Base-by-base conservation (phyloP, 352 stramenopile genomes). In the Pythium diclinum region DNA sequence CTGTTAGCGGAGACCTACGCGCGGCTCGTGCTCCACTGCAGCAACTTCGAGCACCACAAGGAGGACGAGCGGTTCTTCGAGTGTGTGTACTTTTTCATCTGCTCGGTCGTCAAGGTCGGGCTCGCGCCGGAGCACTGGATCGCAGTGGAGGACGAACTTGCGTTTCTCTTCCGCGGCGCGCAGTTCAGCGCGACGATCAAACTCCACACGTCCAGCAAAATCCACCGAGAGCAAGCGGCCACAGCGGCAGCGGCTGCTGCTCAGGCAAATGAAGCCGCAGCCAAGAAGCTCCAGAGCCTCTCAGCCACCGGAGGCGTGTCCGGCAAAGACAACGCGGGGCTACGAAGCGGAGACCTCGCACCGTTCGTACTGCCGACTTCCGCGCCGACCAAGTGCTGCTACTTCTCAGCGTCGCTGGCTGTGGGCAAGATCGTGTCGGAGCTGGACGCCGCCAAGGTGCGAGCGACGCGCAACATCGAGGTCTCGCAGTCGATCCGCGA, bases 31-130 rank as follows among this genome's bases (percentile, higher is more conserved):
- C 76, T 94, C 4, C 78, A 92, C 59, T 91, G 83, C 72, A 94
- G 81, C 77, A 94, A 91, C 67, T 89, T 82, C 57, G 83, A 93
- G 70, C 85, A 86, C 52, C 81, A 91, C 69, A 90, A 91, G 62
- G 79, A 94, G 48, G 85, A 94, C 74, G 76, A 90, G 60, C 74
- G 69, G 44, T 91, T 92, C 67, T 92, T 94, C 57, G 85, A 94
- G 65, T 85, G 78, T 53, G 68, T 94, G 61, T 92, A 91, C 61
- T 91, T 85, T 59, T 91, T 91, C 61, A 72, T 89, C 25, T 90
- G 79, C 54, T 78, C 83, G 0, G 80, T 90, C 14, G 78, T 83
- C 44, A 92, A 94, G 58, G 70, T 91, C 33, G 74, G 76, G n/a
- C 71, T 91, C 11, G 60, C 73, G 13, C 40, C 66, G 0, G 77